Evolutionary conservation across 306 rosid genomes (phyloP).

Genomic region (Datisca glomerata): DNA sequence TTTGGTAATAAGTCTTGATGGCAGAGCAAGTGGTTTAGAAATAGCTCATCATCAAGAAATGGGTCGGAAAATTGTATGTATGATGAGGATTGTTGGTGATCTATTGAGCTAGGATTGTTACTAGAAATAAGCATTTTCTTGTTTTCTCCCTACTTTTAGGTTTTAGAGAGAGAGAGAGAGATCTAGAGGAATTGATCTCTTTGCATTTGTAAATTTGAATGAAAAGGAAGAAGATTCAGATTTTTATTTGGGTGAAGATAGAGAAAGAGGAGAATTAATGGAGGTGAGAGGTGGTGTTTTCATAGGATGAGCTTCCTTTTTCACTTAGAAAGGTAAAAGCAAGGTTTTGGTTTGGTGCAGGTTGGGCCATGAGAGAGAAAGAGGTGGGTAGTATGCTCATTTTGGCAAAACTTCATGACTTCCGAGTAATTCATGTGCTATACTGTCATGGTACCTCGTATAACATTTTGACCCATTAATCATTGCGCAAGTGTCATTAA

Average conservation of each 20-base stretch:
- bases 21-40: conserved; percentile 24
- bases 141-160: background rate
- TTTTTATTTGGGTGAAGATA: background rate
- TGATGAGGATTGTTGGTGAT: background rate
- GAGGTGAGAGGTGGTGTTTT: background rate
- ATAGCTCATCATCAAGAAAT: conserved; percentile 20
- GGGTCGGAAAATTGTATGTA: conserved; percentile 6
- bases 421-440: no score
- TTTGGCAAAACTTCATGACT: no score
- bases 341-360: no score
- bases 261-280: background rate
- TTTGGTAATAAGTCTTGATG: conserved; percentile 20
- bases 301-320: background rate
- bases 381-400: no score
- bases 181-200: background rate
- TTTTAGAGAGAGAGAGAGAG: conserved; percentile 1
- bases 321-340: background rate
- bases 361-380: background rate
- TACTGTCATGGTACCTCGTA: no score
- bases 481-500: no score
- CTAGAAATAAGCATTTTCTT: no score
- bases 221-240: background rate
- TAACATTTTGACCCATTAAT: no score
- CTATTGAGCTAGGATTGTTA: conserved; percentile 4
- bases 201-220: background rate